Evolutionary conservation across 2,329 filamentous ascomycete genomes (phyloP).

Genomic region (Bipolaris oryzae): DNA sequence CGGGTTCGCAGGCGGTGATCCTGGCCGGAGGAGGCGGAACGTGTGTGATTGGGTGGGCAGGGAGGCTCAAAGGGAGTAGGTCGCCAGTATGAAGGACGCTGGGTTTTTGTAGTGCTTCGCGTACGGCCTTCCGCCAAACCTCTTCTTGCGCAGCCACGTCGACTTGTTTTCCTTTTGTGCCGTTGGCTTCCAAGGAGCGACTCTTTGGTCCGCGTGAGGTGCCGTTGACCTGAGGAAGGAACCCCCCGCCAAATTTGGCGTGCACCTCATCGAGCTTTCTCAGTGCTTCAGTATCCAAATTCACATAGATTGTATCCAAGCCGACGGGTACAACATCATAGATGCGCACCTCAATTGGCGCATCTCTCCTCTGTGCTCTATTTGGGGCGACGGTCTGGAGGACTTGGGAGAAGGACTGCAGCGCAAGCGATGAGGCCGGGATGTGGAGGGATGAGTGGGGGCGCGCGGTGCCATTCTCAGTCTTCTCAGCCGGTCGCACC

Average conservation of each 20-base stretch:
- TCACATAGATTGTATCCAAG: conserved; percentile 86
- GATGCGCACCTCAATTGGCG: conserved; percentile 81
- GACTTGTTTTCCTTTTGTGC: conserved; percentile 30
- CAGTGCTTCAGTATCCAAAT: conserved; percentile 79
- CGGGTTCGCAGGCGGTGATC: conserved; percentile 92
- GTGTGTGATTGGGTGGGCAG: conserved; percentile 83
- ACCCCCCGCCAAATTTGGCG: conserved; percentile 76
- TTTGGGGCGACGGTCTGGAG: conserved; percentile 77
- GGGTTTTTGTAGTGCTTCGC: conserved; percentile 74
- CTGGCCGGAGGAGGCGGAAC: conserved; percentile 82
- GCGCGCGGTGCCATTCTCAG: conserved; percentile 44
- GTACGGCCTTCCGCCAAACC: conserved; percentile 57
- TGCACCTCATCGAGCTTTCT: conserved; percentile 82
- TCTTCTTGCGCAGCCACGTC: conserved; percentile 40
- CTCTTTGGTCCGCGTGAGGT: conserved; percentile 38
- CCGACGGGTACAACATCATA: conserved; percentile 80
- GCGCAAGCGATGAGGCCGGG: conserved; percentile 71
- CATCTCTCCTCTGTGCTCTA: conserved; percentile 74
- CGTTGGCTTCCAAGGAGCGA: conserved; percentile 47
- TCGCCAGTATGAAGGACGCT: conserved; percentile 85
- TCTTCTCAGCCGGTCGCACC: conserved; percentile 57
- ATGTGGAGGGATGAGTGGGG: conserved; percentile 81
- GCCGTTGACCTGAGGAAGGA: conserved; percentile 47
- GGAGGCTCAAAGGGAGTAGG: conserved; percentile 76
- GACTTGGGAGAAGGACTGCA: conserved; percentile 78